Evolutionary conservation across 73 alveolate genomes (phyloP).

Genomic region (Blepharisma stoltei): DNA sequence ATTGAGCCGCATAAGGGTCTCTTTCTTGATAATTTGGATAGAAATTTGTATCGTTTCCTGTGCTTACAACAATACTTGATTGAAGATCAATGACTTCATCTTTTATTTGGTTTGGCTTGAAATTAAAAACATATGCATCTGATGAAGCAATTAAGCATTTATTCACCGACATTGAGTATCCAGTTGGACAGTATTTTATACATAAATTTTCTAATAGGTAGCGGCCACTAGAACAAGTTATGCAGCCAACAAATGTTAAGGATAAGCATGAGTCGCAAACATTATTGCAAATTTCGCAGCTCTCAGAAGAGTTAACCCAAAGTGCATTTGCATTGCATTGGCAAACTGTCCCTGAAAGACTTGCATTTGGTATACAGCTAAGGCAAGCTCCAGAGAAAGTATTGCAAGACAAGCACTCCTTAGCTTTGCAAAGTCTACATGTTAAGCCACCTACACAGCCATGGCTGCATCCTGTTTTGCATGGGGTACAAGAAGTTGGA

Average conservation of each 20-base stretch:
- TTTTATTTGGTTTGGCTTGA: background rate
- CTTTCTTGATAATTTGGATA: background rate
- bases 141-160: background rate
- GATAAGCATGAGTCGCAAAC: background rate
- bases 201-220: background rate
- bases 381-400: background rate
- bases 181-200: background rate
- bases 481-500: background rate
- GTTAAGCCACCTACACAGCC: background rate
- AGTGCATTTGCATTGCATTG: background rate
- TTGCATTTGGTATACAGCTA: background rate
- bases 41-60: background rate
- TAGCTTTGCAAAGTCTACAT: background rate
- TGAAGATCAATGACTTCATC: background rate
- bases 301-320: background rate
- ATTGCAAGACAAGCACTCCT: background rate
- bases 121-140: background rate
- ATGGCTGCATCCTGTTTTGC: background rate
- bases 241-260: background rate
- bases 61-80: background rate
- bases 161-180: background rate
- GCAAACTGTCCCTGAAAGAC: background rate
- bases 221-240: background rate
- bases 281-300: background rate
- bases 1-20: slow-evolving; percentile 15